Base-by-base conservation (phyloP, 1,284 basidiomycete species). In the Puccinia sorghi region DNA sequence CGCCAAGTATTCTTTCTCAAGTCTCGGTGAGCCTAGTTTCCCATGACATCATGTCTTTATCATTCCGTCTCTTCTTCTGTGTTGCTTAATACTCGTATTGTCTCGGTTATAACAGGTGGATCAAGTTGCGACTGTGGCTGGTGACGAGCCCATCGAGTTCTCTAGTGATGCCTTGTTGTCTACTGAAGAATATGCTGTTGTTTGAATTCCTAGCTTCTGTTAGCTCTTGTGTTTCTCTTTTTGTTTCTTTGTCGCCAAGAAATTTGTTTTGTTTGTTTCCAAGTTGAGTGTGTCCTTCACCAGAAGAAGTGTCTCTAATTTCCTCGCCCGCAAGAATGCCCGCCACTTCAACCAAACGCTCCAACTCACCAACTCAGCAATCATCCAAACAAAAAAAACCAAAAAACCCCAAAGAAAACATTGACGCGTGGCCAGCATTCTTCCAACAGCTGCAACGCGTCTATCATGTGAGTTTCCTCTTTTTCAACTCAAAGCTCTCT, bases 1-100 rank as follows among this genome's bases (percentile, higher is more conserved):
- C 90, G 4, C 88, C 90, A 80, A 92, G 92, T 25, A 92, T 90
- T 82, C 85, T 95, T 79, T 89, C 90, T 0, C 91, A 92, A 64
- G 87, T 94, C 46, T 87, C 86, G 56, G 87, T 93, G 56, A 80
- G 82, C 80, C n/a, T n/a, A n/a, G n/a, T 63, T 59, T 17, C 12
- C 56, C 69, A 13, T 52, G 41, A 50, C 27, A 15, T 41, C 63
- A 32, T 32, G 32, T 32, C 32, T 1, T 32, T 32, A 32, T 32
- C 32, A 32, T 32, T 32, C n/a, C n/a, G n/a, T n/a, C 22, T 48
- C 48, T 32, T 12, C 46, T 59, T 15, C 77, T 75, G 61, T 71
- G 79, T 80, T 67, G 80, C 32, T 32, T 4, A 32, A 2, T 32
- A 64, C 27, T 43, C 79, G 50, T 43, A 20, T 59, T 32, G 32